Evolutionary conservation across 2,329 filamentous ascomycete species (phyloP), one percentile per base, ranked within the genome.

Genomic region (Monilinia fructigena): DNA sequence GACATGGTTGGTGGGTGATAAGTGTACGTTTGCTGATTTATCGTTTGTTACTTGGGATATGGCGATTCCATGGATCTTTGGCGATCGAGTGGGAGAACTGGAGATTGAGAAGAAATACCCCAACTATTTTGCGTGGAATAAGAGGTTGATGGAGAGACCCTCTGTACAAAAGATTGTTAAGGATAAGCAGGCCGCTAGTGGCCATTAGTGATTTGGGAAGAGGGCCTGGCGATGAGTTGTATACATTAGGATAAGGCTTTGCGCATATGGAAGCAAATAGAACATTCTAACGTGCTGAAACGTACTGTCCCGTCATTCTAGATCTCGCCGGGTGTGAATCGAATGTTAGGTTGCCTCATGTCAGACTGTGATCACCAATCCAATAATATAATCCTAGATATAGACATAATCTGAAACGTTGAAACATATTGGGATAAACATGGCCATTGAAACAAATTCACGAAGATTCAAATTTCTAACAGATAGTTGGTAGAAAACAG

Each of bases 1-100:
- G 20, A 69, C 76, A 31, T 80, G 72, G 53, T 72, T 81, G 2
- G 77, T 81, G 26, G 78, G 75, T 4, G 72, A 79, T 67, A 80
- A 79, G 67, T 70, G 66, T 66, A 79, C 76, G 3, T 79, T 76
- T 70, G 79, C 76, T 0, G 80, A 81, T 68, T 60, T 70, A 23
- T 55, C 70, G 2, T 72, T 73, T 50, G 26, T 71, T 8, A 42
- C 67, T 1, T 70, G 67, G 68, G 58, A 70, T 60, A 48, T 26
- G 42, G 65, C 63, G 14, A 55, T 68, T n/a, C 62, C 45, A 1
- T 60, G 55, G 35, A 68, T 71, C 5, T 68, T 69, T 28, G 69
- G 63, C 1, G 68, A 68, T 18, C 38, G 68, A 23, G n/a, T n/a
- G 1, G 55, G 40, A 5, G 38, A 66, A 18, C 35, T 72, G 16